Conservation (phyloP, 345 rosid species). For the Raphanus sativus region DNA sequence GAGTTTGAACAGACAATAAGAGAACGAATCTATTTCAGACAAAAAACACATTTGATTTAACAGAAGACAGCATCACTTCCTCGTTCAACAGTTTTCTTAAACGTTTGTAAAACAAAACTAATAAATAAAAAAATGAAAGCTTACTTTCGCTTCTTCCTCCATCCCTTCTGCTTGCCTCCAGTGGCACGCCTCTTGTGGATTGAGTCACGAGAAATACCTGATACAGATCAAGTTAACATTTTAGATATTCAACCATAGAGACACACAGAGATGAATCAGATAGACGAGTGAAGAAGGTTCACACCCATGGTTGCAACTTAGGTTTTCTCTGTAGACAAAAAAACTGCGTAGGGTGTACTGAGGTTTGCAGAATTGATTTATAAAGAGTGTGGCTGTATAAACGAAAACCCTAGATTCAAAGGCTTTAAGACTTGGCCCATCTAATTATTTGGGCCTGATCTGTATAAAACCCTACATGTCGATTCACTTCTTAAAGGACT, state of each 20-base stretch:
- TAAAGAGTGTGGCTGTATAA: neutral
- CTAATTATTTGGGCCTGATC: neutral
- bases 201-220: slow-evolving; percentile 68
- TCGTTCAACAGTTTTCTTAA: neutral
- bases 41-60: neutral
- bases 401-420: neutral
- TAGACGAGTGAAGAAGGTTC: neutral
- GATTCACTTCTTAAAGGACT: neutral
- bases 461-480: neutral
- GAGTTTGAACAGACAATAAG: neutral
- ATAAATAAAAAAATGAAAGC: neutral
- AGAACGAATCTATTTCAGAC: neutral
- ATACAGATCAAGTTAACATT: neutral
- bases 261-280: neutral
- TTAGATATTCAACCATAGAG: neutral
- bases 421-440: neutral
- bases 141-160: slow-evolving; percentile 77
- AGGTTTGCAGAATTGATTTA: neutral
- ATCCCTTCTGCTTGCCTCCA: slow-evolving; percentile 68
- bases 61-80: neutral
- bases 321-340: neutral
- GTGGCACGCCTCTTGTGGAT: slow-evolving; percentile 82
- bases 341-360: neutral
- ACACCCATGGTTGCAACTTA: neutral
- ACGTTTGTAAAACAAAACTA: neutral